Base-by-base conservation (phyloP, 371 early-diverging fungal genomes). In the Lichtheimia hyalospora region DNA sequence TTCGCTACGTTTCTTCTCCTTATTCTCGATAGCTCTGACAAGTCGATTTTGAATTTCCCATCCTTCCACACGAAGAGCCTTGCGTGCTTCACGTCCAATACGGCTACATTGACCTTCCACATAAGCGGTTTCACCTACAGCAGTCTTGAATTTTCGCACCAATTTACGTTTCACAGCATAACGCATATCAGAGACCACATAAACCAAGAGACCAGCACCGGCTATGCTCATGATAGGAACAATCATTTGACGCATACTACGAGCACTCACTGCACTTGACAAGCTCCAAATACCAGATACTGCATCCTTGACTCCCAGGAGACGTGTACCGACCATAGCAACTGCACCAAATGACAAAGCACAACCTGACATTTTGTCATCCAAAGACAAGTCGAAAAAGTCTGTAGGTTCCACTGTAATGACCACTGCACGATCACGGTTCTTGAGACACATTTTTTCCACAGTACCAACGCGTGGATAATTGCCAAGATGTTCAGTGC, bases 11-110 rank as follows among this genome's bases (percentile, higher is more conserved):
- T 77, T 77, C 54, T 81, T 74, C 66, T 92, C 90, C 64, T 91
- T 88, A 48, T 78, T 80, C 64, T 92, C 91, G 58, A 92, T 87
- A 61, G 89, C 90, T 61, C 83, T 81, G 69, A 88, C 87, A 74
- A 95, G 91, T 56, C 88, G 85, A 68, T 79, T 87, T 68, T 93
- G 93, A 64, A 96, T 84, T 59, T 92, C 92, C 91, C 93, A 93
- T 1, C 92, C 90, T 62, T 89, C 90, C 46, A 89, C 82, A 25
- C 91, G 88, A 43, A 94, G 79, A 1, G 89, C 84, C 15, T 92
- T 87, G 50, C 89, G 81, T 6, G 91, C 83, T 60, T 89, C 90
- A 39, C 84, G 84, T 21, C 86, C 81, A 56, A 95, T 82, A 23
- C 92, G 87, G 53, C 85, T 82, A 20, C 89, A 80, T 60, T 92